Evolutionary conservation across 2,329 filamentous ascomycete species (phyloP), one percentile per base, ranked within the genome.

Genomic region (Neobulgaria alba): DNA sequence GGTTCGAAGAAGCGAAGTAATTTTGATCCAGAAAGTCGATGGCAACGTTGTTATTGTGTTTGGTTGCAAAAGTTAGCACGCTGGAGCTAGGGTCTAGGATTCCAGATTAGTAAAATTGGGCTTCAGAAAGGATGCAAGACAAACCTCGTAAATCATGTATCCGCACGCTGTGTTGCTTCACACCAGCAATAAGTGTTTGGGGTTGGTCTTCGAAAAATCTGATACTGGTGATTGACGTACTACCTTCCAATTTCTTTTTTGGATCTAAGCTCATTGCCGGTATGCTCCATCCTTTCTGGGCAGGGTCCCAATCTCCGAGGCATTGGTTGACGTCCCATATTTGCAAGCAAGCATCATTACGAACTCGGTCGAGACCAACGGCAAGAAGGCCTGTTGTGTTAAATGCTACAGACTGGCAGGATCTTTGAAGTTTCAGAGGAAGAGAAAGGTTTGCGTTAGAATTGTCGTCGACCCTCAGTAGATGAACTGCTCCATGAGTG

Each of bases 11-110:
- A 1, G 85, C 79, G 63, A 92, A 90, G 61, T 88, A 90, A 53
- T 92, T 88, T 49, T 82, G 77, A 52, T 93, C 83, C 16, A 78
- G 68, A 45, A 84, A 85, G 63, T 92, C 85, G 45, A 92, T 85
- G 12, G 84, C 75, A 40, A 92, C 60, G 49, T 82, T 82, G 52
- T 82, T 82, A 58, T 79, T 80, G 53, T 76, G 79, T 50, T 74
- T 77, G 3, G 78, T 82, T 46, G 73, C 73, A 49, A 79, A 81
- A n/a, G 67, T 76, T 35, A 74, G 65, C 5, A 72, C 71, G 15
- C 68, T 65, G 10, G 67, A 66, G 23, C 72, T 65, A 26, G 73
- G 70, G 67, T 66, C 63, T 68, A 41, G 23, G 55, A 37, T 49
- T 23, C 54, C 63, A 45, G 46, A 38, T 33, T 26, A 18, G 32